Conservation (phyloP, 352 stramenopile species). For the Pythium vanterpoolii region DNA sequence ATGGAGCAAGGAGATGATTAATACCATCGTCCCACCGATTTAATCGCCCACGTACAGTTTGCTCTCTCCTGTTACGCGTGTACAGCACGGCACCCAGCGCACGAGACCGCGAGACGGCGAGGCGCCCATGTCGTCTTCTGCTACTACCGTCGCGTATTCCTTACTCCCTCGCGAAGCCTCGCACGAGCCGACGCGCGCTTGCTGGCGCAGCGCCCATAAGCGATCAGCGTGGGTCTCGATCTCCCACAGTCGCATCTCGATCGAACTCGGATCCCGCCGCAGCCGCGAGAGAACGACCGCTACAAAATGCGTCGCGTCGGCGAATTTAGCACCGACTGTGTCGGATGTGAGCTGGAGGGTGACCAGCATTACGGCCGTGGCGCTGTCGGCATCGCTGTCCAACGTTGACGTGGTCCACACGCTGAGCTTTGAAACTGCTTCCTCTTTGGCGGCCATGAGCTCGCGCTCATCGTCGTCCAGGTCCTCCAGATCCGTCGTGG, state of each 20-base stretch:
- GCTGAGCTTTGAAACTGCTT: background rate
- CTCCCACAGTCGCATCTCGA: constrained; percentile 44
- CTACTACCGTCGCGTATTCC: constrained; percentile 27
- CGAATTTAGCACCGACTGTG: constrained; percentile 25
- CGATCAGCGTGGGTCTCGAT: constrained; percentile 41
- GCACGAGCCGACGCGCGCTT: constrained; percentile 56
- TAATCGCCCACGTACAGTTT: constrained; percentile 33
- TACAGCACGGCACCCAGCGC: constrained; percentile 34
- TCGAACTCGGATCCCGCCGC: constrained; percentile 40
- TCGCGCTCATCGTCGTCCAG: constrained; percentile 34
- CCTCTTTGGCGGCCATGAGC: constrained; percentile 22
- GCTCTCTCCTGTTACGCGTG: constrained; percentile 39
- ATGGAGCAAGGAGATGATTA: background rate
- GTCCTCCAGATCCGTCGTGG: constrained; percentile 3
- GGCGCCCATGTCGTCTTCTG: constrained; percentile 4
- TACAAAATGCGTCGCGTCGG: constrained; percentile 54
- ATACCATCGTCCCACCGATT: background rate
- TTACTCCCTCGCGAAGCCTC: constrained; percentile 48
- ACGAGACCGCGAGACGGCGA: constrained; percentile 1
- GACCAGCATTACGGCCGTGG: constrained; percentile 13
- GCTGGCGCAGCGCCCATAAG: constrained; percentile 56
- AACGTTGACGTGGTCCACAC: background rate
- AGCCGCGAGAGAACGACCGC: constrained; percentile 52
- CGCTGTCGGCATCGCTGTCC: background rate
- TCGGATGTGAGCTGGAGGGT: constrained; percentile 10